Conservation (phyloP, 768 basidiomycete genomes). For the Leccinum incarnatum region DNA sequence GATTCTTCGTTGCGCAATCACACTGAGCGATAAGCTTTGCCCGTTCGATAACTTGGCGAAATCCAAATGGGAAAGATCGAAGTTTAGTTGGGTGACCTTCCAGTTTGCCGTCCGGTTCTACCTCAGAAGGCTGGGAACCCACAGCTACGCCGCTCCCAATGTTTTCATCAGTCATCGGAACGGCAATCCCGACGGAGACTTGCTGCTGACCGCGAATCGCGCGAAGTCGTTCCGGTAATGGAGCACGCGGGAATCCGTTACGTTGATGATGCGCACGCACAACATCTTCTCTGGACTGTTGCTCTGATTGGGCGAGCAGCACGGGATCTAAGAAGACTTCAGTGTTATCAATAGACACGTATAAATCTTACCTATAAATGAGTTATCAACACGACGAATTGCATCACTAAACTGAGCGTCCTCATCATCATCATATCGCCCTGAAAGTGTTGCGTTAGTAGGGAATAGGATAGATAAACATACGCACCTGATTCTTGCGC, state of each 20-base stretch:
- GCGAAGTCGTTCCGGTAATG: background rate
- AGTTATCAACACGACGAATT: background rate
- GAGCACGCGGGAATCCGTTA: background rate
- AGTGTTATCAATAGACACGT: background rate
- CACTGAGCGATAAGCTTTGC: background rate
- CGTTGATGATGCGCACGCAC: background rate
- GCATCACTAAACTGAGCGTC: too few species aligned
- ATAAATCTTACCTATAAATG: background rate
- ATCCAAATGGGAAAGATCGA: background rate
- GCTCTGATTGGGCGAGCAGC: background rate
- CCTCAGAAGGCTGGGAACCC: background rate
- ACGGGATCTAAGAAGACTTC: background rate
- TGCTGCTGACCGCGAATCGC: background rate
- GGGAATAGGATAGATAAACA: background rate
- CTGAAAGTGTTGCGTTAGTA: background rate
- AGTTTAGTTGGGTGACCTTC: background rate
- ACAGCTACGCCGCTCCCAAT: background rate
- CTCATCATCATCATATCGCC: background rate
- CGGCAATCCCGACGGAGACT: background rate
- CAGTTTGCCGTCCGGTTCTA: background rate
- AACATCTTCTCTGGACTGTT: background rate
- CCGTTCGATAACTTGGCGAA: background rate
- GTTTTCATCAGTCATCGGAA: background rate
- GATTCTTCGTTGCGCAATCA: background rate
- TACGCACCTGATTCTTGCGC: background rate